Base-by-base conservation (phyloP, 169 alveolate genomes). In the Theileria parva region DNA sequence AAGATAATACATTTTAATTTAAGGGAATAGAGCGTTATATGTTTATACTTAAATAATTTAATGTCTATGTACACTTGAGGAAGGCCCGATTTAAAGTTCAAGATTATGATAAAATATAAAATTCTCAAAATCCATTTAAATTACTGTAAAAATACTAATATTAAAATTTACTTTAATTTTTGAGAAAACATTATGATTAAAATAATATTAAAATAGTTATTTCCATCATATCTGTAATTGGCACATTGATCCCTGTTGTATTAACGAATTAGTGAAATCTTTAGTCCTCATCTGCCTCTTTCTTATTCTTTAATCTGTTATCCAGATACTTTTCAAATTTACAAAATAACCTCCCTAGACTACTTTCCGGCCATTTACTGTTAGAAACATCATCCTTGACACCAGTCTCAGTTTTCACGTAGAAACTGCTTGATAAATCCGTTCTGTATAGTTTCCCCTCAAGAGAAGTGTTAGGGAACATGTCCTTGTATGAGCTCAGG, bases 401-500 rank as follows among this genome's bases (percentile, higher is more conserved):
- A n/a, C 8, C 13, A 7, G 60, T 11, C 11, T n/a, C 32, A 2
- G 65, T 23, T 66, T n/a, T 44, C 3, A 68, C 63, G 8, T n/a
- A 53, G 30, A 51, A 57, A 73, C 57, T 17, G 1, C 60, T 8
- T 5, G 78, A 17, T 17, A 44, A 28, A 7, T 30, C 80, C 19
- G 77, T 23, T 50, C 19, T 73, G 21, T 15, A 37, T 12, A 30
- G 2, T 25, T 30, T 21, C 5, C 21, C 48, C 32, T 17, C 70
- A 12, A 51, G 48, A 3, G 32, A n/a, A 55, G 71, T 27, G 86
- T 83, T 83, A 25, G 39, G 74, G 48, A 53, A 83, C 30, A 83
- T 37, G 0, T 83, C 81, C 30, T n/a, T 50, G 81, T 73, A 83
- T 17, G 76, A 74, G 65, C 65, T 27, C 23, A 72, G 73, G 30